Conservation (phyloP, 805 yeast species). For the Lipomyces sp. region DNA sequence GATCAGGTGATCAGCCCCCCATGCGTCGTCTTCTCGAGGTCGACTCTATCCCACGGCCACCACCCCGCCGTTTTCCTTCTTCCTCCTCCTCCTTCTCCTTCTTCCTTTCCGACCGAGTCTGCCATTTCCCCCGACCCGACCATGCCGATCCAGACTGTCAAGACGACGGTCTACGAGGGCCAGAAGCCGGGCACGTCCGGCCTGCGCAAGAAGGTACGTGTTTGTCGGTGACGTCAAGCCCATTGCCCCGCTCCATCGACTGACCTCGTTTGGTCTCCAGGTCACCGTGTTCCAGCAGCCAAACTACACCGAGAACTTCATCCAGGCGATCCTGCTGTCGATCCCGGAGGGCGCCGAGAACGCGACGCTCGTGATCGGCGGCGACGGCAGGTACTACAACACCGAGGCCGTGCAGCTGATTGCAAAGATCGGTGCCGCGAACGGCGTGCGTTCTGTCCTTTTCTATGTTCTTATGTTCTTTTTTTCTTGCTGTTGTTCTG, state of each 20-base stretch:
- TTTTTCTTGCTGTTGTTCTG: constrained; percentile 30
- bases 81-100: no score
- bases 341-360: constrained; percentile 84
- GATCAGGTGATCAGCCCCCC: no score
- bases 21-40: no score
- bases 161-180: constrained; percentile 76
- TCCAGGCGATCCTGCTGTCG: constrained; percentile 78
- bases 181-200: constrained; percentile 99
- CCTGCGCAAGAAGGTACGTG: constrained; percentile 65
- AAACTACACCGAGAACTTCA: constrained; percentile 87
- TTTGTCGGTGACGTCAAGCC: no score
- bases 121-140: no score
- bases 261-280: constrained; percentile 2
- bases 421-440: constrained; percentile 81
- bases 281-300: constrained; percentile 76
- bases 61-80: no score
- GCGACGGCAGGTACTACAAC: constrained; percentile 94
- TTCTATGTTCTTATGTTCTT: neutral
- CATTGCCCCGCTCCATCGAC: neutral
- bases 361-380: constrained; percentile 85
- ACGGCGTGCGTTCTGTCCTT: constrained; percentile 56
- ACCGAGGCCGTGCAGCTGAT: constrained; percentile 76
- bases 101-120: no score
- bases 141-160: constrained; percentile 38
- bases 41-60: no score